Conservation (phyloP, 2,329 filamentous ascomycete genomes). For the Stagonosporopsis rhizophila region DNA sequence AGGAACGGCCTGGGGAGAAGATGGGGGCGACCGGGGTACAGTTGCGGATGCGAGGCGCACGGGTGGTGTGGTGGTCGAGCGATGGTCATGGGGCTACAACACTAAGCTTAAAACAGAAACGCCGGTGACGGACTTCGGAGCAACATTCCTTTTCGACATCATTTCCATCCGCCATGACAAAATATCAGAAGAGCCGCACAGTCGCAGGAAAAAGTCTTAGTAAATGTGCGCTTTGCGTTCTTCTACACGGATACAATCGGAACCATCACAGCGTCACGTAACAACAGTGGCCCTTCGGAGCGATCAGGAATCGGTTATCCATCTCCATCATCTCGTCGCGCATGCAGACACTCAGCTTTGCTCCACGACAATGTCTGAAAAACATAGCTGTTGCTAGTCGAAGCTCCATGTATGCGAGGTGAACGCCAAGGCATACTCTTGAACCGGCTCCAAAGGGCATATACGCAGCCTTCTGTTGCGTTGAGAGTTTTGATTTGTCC, state of each 20-base stretch:
- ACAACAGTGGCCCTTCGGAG: conserved; percentile 51
- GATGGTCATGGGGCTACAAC: background rate
- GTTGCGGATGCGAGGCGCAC: conserved; percentile 1
- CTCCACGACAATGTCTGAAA: conserved; percentile 54
- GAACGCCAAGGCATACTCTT: conserved; percentile 70
- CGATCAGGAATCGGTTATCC: conserved; percentile 52
- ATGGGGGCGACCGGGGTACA: conserved; percentile 9
- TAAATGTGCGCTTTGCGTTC: background rate
- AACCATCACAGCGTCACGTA: conserved; percentile 35
- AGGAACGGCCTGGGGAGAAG: conserved; percentile 14
- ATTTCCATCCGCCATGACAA: conserved; percentile 11
- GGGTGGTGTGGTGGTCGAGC: conserved; percentile 6
- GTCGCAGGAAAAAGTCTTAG: background rate
- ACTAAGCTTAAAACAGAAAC: background rate
- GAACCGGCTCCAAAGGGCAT: conserved; percentile 73
- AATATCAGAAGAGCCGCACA: conserved; percentile 3
- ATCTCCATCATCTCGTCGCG: conserved; percentile 50
- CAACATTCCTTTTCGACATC: conserved; percentile 6
- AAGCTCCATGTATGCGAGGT: conserved; percentile 67
- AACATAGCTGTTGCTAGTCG: conserved; percentile 59
- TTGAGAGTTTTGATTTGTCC: conserved; percentile 21
- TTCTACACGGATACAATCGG: background rate
- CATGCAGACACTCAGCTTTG: conserved; percentile 31
- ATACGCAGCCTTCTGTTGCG: conserved; percentile 59
- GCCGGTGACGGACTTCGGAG: conserved; percentile 10